Evolutionary conservation across 208 protist genomes (phyloP).

Genomic region (Acanthamoeba polyphaga): DNA sequence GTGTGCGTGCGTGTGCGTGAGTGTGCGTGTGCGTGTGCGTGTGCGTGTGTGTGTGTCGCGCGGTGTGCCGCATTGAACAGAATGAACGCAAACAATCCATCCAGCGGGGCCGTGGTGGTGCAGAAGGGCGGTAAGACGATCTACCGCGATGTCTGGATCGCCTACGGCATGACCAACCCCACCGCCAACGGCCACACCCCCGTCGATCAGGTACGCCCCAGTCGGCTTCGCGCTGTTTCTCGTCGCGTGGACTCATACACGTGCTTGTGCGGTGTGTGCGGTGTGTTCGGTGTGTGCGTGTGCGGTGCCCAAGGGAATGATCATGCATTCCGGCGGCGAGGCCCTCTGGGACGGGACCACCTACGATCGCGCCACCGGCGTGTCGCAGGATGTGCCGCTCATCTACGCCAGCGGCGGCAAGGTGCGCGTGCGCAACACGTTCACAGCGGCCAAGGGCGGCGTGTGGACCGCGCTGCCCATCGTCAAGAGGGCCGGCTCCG

Average conservation of each 20-base stretch:
- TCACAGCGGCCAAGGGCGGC: not conserved
- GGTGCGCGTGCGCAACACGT: not conserved
- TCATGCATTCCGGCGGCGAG: not conserved
- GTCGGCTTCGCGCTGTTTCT: not conserved
- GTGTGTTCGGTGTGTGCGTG: no score
- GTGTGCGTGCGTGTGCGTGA: no score
- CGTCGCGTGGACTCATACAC: no score
- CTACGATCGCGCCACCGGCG: not conserved
- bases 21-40: no score
- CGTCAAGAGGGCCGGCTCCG: not conserved
- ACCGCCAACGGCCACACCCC: not conserved
- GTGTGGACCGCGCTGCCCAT: not conserved
- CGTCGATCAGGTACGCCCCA: not conserved
- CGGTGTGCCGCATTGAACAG: no score
- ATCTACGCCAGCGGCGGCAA: not conserved
- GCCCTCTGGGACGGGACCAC: not conserved
- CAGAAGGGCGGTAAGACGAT: not conserved
- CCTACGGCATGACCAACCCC: conserved; percentile 11
- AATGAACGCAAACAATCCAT: not conserved
- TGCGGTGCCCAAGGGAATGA: not conserved
- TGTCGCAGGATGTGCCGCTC: not conserved
- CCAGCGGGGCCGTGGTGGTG: not conserved
- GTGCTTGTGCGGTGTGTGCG: not conserved
- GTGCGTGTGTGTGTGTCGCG: no score
- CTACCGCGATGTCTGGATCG: not conserved